A percentile compares a stretch with the other conserved stretches of the same genome.
phyloP scores from a whole-genome alignment of 306 rosid genomes.

The Cotoneaster glaucophyllus region DNA sequence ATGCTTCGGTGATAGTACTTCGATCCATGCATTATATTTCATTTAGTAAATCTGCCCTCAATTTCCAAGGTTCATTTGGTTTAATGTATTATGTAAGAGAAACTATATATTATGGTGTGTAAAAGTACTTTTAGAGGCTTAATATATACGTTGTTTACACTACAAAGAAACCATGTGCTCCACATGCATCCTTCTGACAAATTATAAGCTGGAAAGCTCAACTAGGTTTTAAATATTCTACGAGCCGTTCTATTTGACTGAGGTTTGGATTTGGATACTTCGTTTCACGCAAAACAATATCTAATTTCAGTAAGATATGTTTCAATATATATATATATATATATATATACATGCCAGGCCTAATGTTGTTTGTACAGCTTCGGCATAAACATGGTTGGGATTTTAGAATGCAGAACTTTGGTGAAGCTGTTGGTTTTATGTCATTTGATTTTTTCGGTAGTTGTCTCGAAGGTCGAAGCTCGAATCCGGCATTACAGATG shows the following conservation, averaged over 20 bases:
- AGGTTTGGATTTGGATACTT: not conserved
- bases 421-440: slow-evolving; percentile 5
- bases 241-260: not conserved
- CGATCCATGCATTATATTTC: not conserved
- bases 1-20: not conserved
- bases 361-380: not conserved
- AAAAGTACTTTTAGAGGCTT: not conserved
- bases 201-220: slow-evolving; percentile 4
- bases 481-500: slow-evolving; percentile 51
- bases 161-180: not conserved
- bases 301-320: not conserved
- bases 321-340: not conserved
- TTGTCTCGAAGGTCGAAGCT: slow-evolving; percentile 37
- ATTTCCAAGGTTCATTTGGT: not conserved
- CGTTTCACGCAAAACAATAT: not conserved
- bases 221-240: not conserved
- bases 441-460: not conserved
- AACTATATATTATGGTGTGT: not conserved
- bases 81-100: not conserved
- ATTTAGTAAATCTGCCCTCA: not conserved
- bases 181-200: not conserved
- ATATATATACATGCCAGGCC: not conserved
- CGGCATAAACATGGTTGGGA: not conserved
- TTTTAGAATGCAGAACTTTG: not conserved
- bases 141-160: not conserved